Evolutionary conservation across 2,329 filamentous ascomycete genomes (phyloP), one percentile per base, ranked within the genome.

Genomic region (Emergomyces pasteurianus): DNA sequence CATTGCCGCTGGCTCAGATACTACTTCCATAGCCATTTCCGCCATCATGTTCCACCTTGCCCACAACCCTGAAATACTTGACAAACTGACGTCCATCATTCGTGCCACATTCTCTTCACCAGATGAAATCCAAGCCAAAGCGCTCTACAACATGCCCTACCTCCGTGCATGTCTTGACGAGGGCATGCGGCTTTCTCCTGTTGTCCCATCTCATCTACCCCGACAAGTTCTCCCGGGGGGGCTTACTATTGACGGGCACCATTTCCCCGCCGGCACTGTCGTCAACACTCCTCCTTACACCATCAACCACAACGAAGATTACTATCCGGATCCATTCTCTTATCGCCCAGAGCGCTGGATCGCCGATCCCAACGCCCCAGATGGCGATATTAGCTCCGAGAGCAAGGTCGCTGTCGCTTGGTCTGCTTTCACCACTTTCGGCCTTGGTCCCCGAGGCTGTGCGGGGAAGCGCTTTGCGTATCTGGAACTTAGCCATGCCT

Each of bases 1-100:
- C 28, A 80, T 81, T 62, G 77, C 79, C 49, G 79, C 79, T 16
- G 79, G 74, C 62, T 69, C 71, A 21, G 77, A 79, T 58, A 79
- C 77, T 0, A 72, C 75, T 0, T 71, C 74, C 0, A 74, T 72
- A 2, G 68, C 72, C 10, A 63, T 79, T 26, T 65, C 75, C 4
- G 69, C 71, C 0, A 66, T 69, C 0, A 69, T 76, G 40, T 77
- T 75, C 66, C 79, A 79, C 62, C 67, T 80, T 47, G 58, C 65
- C 28, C 68, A 65, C 55, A 71, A 75, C 61, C 70, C 70, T 1
- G 61, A 65, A 1, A 67, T 65, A 3, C 67, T 74, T 23, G 63
- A 65, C 5, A 72, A 67, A 52, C 63, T 75, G 7, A 63, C 65
- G 6, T 62, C 66, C 2, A 73, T 75, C 53, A 68, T 77, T 42